Conservation (phyloP, 768 basidiomycete species). For the Serendipita sp. region DNA sequence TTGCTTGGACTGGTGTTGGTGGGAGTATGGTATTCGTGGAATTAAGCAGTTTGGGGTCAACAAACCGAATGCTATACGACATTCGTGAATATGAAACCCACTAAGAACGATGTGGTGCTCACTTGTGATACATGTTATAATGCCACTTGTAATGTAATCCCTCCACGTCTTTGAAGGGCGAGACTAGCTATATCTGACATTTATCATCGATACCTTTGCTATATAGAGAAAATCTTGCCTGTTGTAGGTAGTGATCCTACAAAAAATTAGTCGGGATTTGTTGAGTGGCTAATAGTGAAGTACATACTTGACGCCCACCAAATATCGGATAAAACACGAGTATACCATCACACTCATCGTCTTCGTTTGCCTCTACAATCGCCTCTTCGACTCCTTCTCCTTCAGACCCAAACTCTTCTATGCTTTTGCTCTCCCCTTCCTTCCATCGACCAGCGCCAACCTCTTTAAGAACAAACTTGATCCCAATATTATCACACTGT, state of each 20-base stretch:
- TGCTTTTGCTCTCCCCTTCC: constrained; percentile 13
- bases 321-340: constrained; percentile 5
- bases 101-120: constrained; percentile 12
- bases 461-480: constrained; percentile 65
- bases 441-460: constrained; percentile 46
- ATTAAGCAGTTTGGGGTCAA: constrained; percentile 58
- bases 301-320: neutral
- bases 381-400: constrained; percentile 92
- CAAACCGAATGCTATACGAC: constrained; percentile 66
- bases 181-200: constrained; percentile 48
- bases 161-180: constrained; percentile 94
- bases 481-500: constrained; percentile 77
- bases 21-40: constrained; percentile 25
- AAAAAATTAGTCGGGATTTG: neutral
- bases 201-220: neutral
- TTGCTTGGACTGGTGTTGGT: constrained; percentile 19
- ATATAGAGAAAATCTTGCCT: constrained; percentile 29
- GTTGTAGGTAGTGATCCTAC: constrained; percentile 93
- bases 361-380: constrained; percentile 89
- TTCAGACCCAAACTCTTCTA: constrained; percentile 32
- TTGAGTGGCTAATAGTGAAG: neutral
- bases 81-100: neutral
- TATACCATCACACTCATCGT: constrained; percentile 71
- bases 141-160: constrained; percentile 93
- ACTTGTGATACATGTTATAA: constrained; percentile 93